Evolutionary conservation across 2,329 filamentous ascomycete species (phyloP), one percentile per base, ranked within the genome.

Genomic region (Trichoderma brevicompactum): DNA sequence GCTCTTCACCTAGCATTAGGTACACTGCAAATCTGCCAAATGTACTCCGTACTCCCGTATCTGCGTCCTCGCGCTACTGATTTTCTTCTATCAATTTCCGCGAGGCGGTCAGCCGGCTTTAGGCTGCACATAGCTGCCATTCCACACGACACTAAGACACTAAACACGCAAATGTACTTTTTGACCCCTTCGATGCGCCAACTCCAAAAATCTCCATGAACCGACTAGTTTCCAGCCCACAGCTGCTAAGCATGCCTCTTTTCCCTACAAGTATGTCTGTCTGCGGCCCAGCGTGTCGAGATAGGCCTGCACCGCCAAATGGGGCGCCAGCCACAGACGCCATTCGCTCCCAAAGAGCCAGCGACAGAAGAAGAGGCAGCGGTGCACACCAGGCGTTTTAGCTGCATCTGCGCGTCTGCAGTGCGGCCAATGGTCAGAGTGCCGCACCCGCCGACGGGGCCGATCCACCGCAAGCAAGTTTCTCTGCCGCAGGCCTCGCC

Each of bases 31-130:
- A 17, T 34, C 8, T 5, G 10, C 5, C 13, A 34, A 10, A n/a
- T n/a, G 36, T 48, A 15, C 43, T 36, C 23, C 4, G 12, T 28
- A 15, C 19, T 32, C 23, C 23, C 4, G 12, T 28, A 15, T 34
- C 34, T 59, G 55, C 55, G 43, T 40, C 15, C 5, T 59, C 13
- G 55, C 17, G 1, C 13, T 40, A 17, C 32, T 36, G 13, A 15
- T 46, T 34, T 46, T 10, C 38, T 56, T 19, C 38, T 43, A 34
- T 8, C 12, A 43, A 23, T 13, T 40, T 15, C 19, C 34, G 43
- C 55, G 55, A 59, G 55, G 55, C 55, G 55, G 55, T 59, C 55
- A 59, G 44, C 41, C 41, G 36, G 52, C 52, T 28, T 9, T n/a
- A 55, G 36, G 36, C 36, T 36, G 36, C 52, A 36, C 32, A 38